Conservation (phyloP, 495 filamentous ascomycete species). For the Podospora bellae-mahoneyi region DNA sequence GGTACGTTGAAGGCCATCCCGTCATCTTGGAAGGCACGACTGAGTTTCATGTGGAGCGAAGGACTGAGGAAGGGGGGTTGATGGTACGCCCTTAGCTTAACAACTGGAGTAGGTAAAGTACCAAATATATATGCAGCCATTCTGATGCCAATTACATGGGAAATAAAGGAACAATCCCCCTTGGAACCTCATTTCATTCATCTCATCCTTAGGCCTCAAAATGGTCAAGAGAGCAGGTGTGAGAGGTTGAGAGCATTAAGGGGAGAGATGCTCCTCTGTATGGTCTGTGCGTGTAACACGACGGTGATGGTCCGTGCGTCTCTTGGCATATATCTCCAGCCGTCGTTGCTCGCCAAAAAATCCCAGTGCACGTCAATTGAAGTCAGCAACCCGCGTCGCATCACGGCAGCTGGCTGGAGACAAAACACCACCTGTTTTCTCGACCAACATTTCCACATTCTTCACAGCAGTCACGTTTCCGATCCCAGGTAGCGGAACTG, state of each 20-base stretch:
- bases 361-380: conserved; percentile 9
- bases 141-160: no score
- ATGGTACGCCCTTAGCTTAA: no score
- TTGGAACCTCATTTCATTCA: no score
- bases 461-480: neutral
- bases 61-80: no score
- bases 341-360: neutral
- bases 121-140: no score
- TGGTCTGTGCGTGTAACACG: neutral
- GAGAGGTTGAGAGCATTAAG: neutral
- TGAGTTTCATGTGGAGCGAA: no score
- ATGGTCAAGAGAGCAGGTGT: no score
- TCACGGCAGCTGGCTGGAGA: neutral
- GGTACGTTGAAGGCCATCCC: no score
- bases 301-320: neutral
- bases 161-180: no score
- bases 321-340: neutral
- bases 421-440: neutral
- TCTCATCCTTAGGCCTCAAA: no score
- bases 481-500: neutral
- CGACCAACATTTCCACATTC: neutral
- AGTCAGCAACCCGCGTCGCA: conserved; percentile 7
- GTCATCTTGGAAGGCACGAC: no score
- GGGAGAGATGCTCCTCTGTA: neutral
- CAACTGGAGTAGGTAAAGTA: no score